A percentile compares a stretch with the other conserved stretches of the same genome.
Conservation (phyloP, 345 rosid species). For the Xanthoceras sorbifolium region DNA sequence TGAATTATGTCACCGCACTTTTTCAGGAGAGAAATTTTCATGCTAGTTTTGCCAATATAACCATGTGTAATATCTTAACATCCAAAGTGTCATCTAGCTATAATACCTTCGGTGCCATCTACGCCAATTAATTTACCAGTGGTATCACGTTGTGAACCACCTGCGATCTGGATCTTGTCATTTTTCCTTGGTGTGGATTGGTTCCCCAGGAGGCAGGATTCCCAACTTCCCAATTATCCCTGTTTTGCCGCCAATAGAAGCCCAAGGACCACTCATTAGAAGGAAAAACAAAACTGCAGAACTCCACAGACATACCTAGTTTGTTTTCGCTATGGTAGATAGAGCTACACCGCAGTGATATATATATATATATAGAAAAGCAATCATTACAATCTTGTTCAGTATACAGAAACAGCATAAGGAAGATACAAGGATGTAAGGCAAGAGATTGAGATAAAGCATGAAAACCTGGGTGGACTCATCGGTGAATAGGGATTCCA, state of each 20-base stretch:
- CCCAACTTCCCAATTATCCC: constrained; percentile 95
- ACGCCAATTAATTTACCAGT: constrained; percentile 89
- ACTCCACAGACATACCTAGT: too few species aligned
- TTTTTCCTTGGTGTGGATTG: constrained; percentile 84
- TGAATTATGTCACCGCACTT: too few species aligned
- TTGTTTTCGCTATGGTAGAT: too few species aligned
- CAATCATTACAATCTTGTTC: neutral
- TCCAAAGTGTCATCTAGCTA: constrained; percentile 79
- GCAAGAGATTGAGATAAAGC: constrained; percentile 18
- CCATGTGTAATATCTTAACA: constrained; percentile 85
- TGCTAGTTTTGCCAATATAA: constrained; percentile 62
- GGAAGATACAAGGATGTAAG: too few species aligned
- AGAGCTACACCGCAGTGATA: too few species aligned
- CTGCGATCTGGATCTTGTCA: constrained; percentile 80
- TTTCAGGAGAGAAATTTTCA: too few species aligned
- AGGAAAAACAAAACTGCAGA: too few species aligned
- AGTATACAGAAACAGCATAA: neutral
- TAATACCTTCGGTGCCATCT: too few species aligned
- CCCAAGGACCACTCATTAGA: too few species aligned
- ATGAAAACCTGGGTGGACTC: constrained; percentile 90
- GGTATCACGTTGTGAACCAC: constrained; percentile 75
- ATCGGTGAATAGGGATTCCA: constrained; percentile 95
- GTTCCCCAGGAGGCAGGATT: constrained; percentile 90
- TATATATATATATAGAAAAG: too few species aligned
- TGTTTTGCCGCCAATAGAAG: constrained; percentile 23